Percentiles rank a stretch among this genome's conserved stretches.
phyloP scores from a whole-genome alignment of 1,139 yeast species.

The Geotrichum australiense region DNA sequence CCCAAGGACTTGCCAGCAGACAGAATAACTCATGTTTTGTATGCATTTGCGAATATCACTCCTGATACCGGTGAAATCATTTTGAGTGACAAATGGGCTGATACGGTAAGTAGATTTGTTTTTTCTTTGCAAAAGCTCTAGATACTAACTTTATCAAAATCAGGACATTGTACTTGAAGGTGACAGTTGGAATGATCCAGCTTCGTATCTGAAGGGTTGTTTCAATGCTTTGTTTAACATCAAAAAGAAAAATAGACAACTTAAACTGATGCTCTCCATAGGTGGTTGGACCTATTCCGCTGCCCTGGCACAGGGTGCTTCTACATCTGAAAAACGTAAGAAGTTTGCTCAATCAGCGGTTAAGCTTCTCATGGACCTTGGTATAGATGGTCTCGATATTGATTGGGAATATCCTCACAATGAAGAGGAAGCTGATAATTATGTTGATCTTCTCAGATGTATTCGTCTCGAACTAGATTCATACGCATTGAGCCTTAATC shows the following conservation, averaged over 20 bases:
- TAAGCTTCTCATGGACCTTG: constrained; percentile 44
- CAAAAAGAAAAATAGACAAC: constrained; percentile 42
- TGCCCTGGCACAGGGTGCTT: constrained; percentile 44
- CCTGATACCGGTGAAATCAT: constrained; percentile 46
- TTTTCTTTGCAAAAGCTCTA: constrained; percentile 11
- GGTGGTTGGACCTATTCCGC: constrained; percentile 81
- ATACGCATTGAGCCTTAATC: constrained; percentile 30
- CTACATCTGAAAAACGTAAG: constrained; percentile 35
- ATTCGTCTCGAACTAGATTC: constrained; percentile 41
- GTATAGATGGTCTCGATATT: constrained; percentile 85
- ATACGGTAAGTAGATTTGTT: constrained; percentile 31
- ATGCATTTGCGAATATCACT: constrained; percentile 66
- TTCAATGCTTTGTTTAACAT: constrained; percentile 51
- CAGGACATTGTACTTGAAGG: constrained; percentile 23
- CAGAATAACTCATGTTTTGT: constrained; percentile 59
- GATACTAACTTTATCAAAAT: no score
- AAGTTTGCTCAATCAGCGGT: constrained; percentile 49
- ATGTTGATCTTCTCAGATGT: constrained; percentile 41
- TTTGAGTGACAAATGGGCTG: constrained; percentile 65
- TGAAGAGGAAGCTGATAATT: constrained; percentile 40
- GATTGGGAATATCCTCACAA: constrained; percentile 89
- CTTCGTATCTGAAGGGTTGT: constrained; percentile 38
- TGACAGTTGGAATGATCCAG: constrained; percentile 20
- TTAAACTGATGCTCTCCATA: constrained; percentile 63
- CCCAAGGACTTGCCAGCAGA: constrained; percentile 61